A percentile compares a stretch with the other conserved stretches of the same genome.
Conservation (phyloP, 768 basidiomycete species). For the Pluteus cervinus region DNA sequence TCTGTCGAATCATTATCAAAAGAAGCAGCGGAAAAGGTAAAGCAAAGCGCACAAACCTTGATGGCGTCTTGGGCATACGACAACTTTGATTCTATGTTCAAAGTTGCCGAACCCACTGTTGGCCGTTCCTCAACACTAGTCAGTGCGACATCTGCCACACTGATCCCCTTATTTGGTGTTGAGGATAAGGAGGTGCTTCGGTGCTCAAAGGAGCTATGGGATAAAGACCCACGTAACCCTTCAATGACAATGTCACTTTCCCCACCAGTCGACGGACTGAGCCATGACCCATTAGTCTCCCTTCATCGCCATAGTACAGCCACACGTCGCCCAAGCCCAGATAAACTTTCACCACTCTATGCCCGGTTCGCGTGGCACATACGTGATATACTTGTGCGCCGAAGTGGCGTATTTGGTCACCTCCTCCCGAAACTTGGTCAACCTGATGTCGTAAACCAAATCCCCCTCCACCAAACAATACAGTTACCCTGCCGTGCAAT, state of each 20-base stretch:
- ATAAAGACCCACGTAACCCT: slow-evolving; percentile 8
- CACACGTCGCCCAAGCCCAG: neutral
- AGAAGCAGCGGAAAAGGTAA: slow-evolving; percentile 12
- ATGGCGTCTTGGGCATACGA: slow-evolving; percentile 28
- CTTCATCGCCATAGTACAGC: neutral
- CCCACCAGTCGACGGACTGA: no score
- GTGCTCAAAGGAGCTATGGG: slow-evolving; percentile 20
- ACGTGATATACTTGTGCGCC: slow-evolving; percentile 1
- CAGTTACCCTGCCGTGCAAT: slow-evolving; percentile 4
- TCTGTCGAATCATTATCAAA: slow-evolving; percentile 17
- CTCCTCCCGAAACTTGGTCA: neutral
- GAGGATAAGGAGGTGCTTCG: slow-evolving; percentile 19
- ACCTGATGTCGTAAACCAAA: slow-evolving; percentile 10
- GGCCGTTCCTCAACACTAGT: slow-evolving; percentile 20
- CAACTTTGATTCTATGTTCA: slow-evolving; percentile 36
- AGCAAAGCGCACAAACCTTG: slow-evolving; percentile 16
- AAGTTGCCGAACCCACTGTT: slow-evolving; percentile 19
- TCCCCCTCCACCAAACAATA: slow-evolving; percentile 11
- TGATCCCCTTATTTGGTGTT: slow-evolving; percentile 21
- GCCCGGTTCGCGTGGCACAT: slow-evolving; percentile 3
- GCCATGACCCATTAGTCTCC: slow-evolving; percentile 5
- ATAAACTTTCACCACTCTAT: neutral
- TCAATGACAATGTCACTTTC: neutral
- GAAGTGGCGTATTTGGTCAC: slow-evolving; percentile 3
- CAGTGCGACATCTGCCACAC: slow-evolving; percentile 26